Evolutionary conservation across 768 basidiomycete genomes (phyloP).

Genomic region (Pleurotus cornucopiae): DNA sequence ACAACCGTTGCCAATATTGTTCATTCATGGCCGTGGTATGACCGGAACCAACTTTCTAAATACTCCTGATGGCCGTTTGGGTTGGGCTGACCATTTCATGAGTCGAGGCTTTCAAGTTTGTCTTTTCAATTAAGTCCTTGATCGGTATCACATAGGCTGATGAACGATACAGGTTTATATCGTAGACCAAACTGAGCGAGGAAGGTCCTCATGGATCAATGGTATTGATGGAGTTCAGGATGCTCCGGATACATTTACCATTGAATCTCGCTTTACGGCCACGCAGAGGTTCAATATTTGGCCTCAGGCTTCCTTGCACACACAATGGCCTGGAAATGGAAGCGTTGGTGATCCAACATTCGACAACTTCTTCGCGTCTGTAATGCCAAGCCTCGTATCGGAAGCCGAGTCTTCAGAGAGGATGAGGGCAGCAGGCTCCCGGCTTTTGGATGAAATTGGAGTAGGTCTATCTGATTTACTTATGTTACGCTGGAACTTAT

Average conservation of each 20-base stretch:
- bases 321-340: slow-evolving; percentile 53
- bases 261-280: slow-evolving; percentile 32
- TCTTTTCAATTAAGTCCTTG: not conserved
- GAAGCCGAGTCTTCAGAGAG: slow-evolving; percentile 30
- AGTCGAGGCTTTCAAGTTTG: slow-evolving; percentile 28
- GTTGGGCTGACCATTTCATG: slow-evolving; percentile 34
- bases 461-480: slow-evolving; percentile 23
- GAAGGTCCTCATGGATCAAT: slow-evolving; percentile 32
- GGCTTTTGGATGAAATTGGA: slow-evolving; percentile 42
- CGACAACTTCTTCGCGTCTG: slow-evolving; percentile 40
- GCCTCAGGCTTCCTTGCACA: slow-evolving; percentile 36
- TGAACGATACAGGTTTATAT: slow-evolving; percentile 30
- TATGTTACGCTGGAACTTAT: not conserved
- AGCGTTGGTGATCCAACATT: slow-evolving; percentile 39
- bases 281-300: slow-evolving; percentile 24
- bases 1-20: slow-evolving; percentile 21
- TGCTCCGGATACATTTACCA: slow-evolving; percentile 13
- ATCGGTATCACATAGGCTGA: not conserved
- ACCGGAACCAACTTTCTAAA: slow-evolving; percentile 29
- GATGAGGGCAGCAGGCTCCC: slow-evolving; percentile 35
- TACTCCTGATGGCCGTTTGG: slow-evolving; percentile 29
- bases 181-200: slow-evolving; percentile 32
- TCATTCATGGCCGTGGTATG: slow-evolving; percentile 33
- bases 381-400: slow-evolving; percentile 34
- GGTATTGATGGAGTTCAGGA: slow-evolving; percentile 21